Evolutionary conservation across 148 eudicot species (phyloP), one percentile per base, ranked within the genome.

Genomic region (Rhododendron henanense): DNA sequence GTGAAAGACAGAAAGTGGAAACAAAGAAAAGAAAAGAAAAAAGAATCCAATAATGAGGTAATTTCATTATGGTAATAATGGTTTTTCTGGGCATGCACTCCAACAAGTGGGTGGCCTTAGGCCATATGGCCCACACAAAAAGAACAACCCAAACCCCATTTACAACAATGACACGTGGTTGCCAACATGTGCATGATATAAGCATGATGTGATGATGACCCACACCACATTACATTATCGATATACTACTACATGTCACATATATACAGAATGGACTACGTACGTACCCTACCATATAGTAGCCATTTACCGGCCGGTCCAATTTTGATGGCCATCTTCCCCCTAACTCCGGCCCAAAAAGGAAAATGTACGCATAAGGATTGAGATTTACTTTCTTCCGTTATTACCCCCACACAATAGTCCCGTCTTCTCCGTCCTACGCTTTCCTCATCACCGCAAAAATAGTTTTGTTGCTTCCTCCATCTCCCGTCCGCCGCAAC

Each of bases 161-260:
- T 59, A 33, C 85, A 87, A 48, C 65, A 23, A 53, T 61, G 89
- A 89, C 90, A 92, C 92, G 91, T 93, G 93, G 88, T 88, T 89
- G 88, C 83, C 90, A 87, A 79, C 88, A 73, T 85, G 25, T 61
- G 85, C 88, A 87, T 92, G 98, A 94, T 91, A 85, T 91, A 78
- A 93, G 95, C 98, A 91, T 94, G 98, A 93, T 90, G 86, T 91
- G 88, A 90, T 89, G 88, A 87, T 89, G 88, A 87, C 85, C 88
- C 85, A 10, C 74, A 63, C 73, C 85, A 41, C 44, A 5, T 41
- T 41, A 5, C 44, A 67, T 25, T 67, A n/a, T 25, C 33, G 33
- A 25, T 67, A 67, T 41, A 41, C 0, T 41, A 41, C 0, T 10
- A 67, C 74, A 2, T 25, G 73, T 67, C 73, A 15, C 18, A 55